phyloP scores from a whole-genome alignment of 2,329 filamentous ascomycete species.

The Talaromyces sp. region DNA sequence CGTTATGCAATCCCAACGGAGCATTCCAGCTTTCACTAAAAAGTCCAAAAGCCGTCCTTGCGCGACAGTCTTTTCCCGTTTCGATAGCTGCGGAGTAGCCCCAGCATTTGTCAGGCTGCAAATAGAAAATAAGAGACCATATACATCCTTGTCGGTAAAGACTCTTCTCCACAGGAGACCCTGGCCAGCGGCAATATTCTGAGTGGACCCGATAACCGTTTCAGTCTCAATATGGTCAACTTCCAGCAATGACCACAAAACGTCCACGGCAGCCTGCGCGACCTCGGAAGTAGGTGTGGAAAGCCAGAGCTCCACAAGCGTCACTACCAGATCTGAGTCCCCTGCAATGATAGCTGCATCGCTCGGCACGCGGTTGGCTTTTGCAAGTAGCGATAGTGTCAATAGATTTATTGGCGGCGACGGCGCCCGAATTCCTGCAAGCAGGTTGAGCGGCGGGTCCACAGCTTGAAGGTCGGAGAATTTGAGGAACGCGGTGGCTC shows the following conservation, averaged over 20 bases:
- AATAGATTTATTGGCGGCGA: conserved; percentile 55
- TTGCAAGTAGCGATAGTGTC: conserved; percentile 54
- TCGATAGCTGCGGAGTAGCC: conserved; percentile 41
- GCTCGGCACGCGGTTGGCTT: conserved; percentile 50
- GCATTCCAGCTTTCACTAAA: conserved; percentile 50
- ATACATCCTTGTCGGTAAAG: conserved; percentile 59
- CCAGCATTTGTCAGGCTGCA: conserved; percentile 46
- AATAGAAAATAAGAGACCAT: conserved; percentile 54
- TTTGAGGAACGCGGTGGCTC: conserved; percentile 48
- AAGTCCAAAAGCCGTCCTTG: conserved; percentile 60
- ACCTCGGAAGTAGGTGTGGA: conserved; percentile 55
- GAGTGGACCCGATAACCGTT: conserved; percentile 21
- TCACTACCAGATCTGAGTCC: conserved; percentile 52
- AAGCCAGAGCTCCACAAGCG: conserved; percentile 58
- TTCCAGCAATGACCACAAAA: conserved; percentile 53
- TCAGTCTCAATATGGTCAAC: conserved; percentile 44
- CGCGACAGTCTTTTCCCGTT: conserved; percentile 55
- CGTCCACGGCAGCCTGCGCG: conserved; percentile 52
- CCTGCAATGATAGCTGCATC: conserved; percentile 59
- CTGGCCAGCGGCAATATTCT: conserved; percentile 38
- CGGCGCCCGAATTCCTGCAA: conserved; percentile 51
- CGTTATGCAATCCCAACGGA: conserved; percentile 56
- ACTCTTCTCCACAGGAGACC: conserved; percentile 60
- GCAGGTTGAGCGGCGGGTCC: conserved; percentile 51
- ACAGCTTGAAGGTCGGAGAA: conserved; percentile 50